Base-by-base conservation (phyloP, 495 filamentous ascomycete genomes). In the Tuber brumale region DNA sequence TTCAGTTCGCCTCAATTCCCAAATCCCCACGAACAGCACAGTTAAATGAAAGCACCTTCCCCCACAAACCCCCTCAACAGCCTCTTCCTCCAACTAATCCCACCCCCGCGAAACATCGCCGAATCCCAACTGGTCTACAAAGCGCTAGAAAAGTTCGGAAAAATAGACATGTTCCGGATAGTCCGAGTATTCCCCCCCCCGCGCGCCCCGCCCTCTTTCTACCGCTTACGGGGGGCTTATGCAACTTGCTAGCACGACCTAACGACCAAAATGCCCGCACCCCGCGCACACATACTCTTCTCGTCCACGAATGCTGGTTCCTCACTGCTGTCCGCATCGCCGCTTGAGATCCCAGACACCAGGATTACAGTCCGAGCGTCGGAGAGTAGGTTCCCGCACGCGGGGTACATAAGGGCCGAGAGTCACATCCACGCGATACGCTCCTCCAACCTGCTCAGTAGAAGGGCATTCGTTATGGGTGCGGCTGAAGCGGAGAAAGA, bases 91-190 rank as follows among this genome's bases (percentile, higher is more conserved):
- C 88, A 86, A 72, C 89, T 93, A 70, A 78, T 84, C 31, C 93
- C 93, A 0, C 84, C 88, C 0, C 90, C 93, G 0, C 84, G 84
- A 19, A 89, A 84, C 77, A 85, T 97, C n/a, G 81, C 85, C 37
- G 92, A 97, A 81, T 91, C 91, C 70, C 89, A 90, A 72, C 87
- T 90, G 43, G 86, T 97, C 44, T 86, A 96, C 39, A 86, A 87
- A 48, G 88, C 91, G 37, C 85, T 97, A 39, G 90, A 93, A 83
- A 88, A 88, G 81, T 92, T 92, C 83, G 93, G 93, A 72, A 89
- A 93, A 72, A 88, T 97, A 14, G 88, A 89, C 37, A 89, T 90
- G 77, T 97, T 93, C 85, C 89, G 90, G 83, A 90, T 88, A 79
- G 85, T 93, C 31, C 87, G 88, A 80, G 92, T 94, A 85, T 35